Percentiles rank a stretch among this genome's conserved stretches.
Conservation (phyloP, 1,139 yeast genomes). For the Meyerozyma elateridarum region DNA sequence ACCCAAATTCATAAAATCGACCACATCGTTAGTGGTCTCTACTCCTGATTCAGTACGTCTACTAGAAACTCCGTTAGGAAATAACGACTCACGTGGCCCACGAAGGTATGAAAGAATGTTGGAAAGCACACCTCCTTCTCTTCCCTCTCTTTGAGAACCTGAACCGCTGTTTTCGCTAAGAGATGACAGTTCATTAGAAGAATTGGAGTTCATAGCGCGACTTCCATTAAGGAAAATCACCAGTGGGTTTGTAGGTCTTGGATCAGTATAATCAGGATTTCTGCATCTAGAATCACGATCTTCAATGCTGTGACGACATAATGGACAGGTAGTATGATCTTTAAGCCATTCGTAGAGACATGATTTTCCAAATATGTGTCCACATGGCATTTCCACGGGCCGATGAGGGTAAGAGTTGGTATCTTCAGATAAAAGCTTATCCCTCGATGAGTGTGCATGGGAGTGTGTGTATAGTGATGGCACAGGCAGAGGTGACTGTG, state of each 20-base stretch:
- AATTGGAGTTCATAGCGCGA: not conserved
- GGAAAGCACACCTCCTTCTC: constrained; percentile 16
- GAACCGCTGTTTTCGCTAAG: not conserved
- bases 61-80: constrained; percentile 49
- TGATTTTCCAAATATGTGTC: constrained; percentile 68
- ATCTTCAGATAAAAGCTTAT: constrained; percentile 22
- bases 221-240: not conserved
- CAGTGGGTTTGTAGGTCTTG: constrained; percentile 16
- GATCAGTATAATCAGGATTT: no score
- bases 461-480: constrained; percentile 3
- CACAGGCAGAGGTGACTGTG: constrained; percentile 4
- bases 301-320: constrained; percentile 60
- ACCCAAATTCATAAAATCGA: constrained; percentile 26
- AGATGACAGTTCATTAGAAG: not conserved
- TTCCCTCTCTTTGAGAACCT: constrained; percentile 1
- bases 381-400: constrained; percentile 75
- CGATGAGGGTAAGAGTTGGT: constrained; percentile 45
- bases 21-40: constrained; percentile 14
- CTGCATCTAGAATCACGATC: no score
- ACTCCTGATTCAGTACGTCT: constrained; percentile 31
- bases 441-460: constrained; percentile 8
- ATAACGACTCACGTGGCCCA: constrained; percentile 23
- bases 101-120: constrained; percentile 22
- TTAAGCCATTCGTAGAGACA: constrained; percentile 77
- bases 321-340: constrained; percentile 68